These are phyloP conservation scores for Penicillium aurantiogriseum DNA, from an alignment of 2,329 filamentous ascomycete species.

Conservation along the genomic window DNA sequence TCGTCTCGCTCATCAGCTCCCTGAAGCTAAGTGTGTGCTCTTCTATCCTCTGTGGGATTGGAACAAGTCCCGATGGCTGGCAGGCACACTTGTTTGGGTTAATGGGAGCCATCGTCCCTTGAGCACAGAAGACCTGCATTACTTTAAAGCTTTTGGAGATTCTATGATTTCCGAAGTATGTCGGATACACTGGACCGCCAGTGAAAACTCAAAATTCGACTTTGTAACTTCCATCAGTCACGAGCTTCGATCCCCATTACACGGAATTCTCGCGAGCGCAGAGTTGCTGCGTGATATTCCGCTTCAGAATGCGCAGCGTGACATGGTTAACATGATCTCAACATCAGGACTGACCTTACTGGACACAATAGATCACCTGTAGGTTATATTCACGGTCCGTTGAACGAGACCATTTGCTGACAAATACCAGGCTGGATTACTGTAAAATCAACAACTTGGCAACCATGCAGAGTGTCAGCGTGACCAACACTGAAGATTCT, in stretches of 20 bases:
- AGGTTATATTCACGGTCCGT: neutral
- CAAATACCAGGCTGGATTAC: slow-evolving; percentile 29
- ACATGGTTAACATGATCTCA: slow-evolving; percentile 50
- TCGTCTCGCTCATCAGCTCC: slow-evolving; percentile 21
- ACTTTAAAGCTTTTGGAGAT: slow-evolving; percentile 37
- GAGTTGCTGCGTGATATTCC: slow-evolving; percentile 51
- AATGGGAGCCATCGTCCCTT: slow-evolving; percentile 20
- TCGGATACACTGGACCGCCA: slow-evolving; percentile 32
- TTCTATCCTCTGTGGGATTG: slow-evolving; percentile 39
- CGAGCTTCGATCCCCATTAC: slow-evolving; percentile 51
- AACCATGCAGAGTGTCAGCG: neutral
- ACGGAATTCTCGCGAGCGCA: slow-evolving; percentile 50
- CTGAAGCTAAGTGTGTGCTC: slow-evolving; percentile 27
- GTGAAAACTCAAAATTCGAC: slow-evolving; percentile 51
- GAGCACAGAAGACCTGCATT: slow-evolving; percentile 31
- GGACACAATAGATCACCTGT: slow-evolving; percentile 47
- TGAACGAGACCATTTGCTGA: slow-evolving; percentile 1
- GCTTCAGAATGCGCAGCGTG: slow-evolving; percentile 41
- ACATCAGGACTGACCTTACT: slow-evolving; percentile 52
- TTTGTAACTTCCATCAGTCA: slow-evolving; percentile 55
- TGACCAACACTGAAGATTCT: slow-evolving; percentile 10
- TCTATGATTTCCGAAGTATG: slow-evolving; percentile 37
- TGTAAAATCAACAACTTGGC: slow-evolving; percentile 37
- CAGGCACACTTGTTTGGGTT: slow-evolving; percentile 33
- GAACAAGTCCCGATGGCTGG: slow-evolving; percentile 35